Evolutionary conservation across 2,329 filamentous ascomycete species (phyloP).

Genomic region (Dactylellina sp.): DNA sequence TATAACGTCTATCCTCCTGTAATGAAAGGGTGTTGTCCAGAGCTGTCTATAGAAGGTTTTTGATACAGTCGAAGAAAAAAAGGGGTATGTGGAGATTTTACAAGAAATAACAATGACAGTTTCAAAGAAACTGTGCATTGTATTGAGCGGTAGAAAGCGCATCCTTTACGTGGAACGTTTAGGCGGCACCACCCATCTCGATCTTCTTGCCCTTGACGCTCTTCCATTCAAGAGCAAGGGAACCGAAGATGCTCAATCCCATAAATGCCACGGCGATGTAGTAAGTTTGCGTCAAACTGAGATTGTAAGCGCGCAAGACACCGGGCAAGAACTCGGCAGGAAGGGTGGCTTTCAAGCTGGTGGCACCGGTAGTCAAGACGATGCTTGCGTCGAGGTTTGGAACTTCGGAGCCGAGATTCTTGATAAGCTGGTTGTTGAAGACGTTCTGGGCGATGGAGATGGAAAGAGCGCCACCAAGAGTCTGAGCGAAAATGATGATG

Average conservation of each 20-base stretch:
- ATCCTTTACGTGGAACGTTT: neutral
- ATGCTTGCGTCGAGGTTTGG: constrained; percentile 66
- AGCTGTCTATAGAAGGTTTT: constrained; percentile 19
- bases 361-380: constrained; percentile 70
- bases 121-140: neutral
- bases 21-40: constrained; percentile 10
- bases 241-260: constrained; percentile 66
- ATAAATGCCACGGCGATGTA: constrained; percentile 69
- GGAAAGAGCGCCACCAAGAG: constrained; percentile 67
- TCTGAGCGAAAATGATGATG: constrained; percentile 67
- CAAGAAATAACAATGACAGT: no score
- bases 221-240: constrained; percentile 68
- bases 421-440: constrained; percentile 64
- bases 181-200: constrained; percentile 57
- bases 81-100: constrained; percentile 34
- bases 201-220: constrained; percentile 63
- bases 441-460: constrained; percentile 67
- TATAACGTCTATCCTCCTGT: neutral
- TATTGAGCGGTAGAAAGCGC: neutral
- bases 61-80: constrained; percentile 18
- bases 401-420: constrained; percentile 63
- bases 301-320: constrained; percentile 68
- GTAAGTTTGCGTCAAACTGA: constrained; percentile 68
- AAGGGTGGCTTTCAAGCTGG: constrained; percentile 65
- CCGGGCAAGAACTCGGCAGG: constrained; percentile 65